phyloP scores from a whole-genome alignment of 345 rosid genomes.

The Alliaria petiolata region DNA sequence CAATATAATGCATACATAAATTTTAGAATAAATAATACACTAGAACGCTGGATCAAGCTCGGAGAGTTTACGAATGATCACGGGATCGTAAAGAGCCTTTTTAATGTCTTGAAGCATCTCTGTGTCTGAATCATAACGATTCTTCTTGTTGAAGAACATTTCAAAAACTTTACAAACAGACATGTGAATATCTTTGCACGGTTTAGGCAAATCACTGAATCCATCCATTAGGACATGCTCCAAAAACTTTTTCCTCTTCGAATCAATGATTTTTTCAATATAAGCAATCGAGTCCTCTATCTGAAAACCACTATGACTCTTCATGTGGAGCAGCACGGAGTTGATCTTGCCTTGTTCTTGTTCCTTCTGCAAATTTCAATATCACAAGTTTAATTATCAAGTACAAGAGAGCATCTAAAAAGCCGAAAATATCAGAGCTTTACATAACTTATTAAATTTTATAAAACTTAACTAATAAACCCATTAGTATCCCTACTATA shows the following conservation, averaged over 20 bases:
- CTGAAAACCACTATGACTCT: constrained; percentile 15
- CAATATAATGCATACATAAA: too few relatives aligned
- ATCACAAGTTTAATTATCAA: background rate
- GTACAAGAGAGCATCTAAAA: background rate
- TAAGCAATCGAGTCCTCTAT: constrained; percentile 41
- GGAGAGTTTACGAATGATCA: background rate
- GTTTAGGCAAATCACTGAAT: constrained; percentile 30
- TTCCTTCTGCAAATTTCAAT: constrained; percentile 37
- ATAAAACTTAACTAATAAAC: background rate
- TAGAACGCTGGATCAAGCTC: background rate
- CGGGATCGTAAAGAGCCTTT: constrained; percentile 47
- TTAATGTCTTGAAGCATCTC: constrained; percentile 46
- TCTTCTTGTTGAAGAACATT: constrained; percentile 48
- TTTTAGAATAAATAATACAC: background rate
- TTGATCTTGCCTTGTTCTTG: constrained; percentile 43
- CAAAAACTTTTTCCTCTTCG: constrained; percentile 36
- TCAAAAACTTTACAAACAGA: constrained; percentile 37
- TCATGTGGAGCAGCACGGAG: constrained; percentile 38
- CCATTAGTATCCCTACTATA: background rate
- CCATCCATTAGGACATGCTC: constrained; percentile 37
- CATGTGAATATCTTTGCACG: constrained; percentile 43
- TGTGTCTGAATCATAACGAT: constrained; percentile 37
- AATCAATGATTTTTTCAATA: constrained; percentile 26
- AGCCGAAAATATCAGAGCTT: background rate
- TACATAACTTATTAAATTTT: background rate